These are phyloP conservation scores for Candida parachauliodes DNA, from an alignment of 805 yeast species.

Conservation along the genomic window DNA sequence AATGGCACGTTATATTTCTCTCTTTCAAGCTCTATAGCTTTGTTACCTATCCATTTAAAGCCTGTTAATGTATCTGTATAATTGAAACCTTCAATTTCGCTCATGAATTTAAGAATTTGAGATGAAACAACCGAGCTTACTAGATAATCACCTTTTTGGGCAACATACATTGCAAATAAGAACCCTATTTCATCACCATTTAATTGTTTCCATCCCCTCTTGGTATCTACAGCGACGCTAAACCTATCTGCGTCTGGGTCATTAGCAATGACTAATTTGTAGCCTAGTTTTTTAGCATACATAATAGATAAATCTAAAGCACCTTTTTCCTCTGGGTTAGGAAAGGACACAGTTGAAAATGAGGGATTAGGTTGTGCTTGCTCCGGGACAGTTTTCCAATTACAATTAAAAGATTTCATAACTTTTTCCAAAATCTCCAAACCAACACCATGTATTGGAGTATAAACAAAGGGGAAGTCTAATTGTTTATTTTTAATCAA, in stretches of 20 bases:
- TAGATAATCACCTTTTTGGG: conserved; percentile 49
- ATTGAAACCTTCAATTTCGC: conserved; percentile 54
- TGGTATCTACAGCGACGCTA: conserved; percentile 63
- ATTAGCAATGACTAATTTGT: conserved; percentile 70
- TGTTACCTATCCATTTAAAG: conserved; percentile 95
- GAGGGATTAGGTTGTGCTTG: conserved; percentile 80
- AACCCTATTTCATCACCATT: conserved; percentile 91
- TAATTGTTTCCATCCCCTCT: conserved; percentile 65
- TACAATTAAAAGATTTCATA: conserved; percentile 31
- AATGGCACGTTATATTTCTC: conserved; percentile 74
- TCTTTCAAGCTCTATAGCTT: conserved; percentile 66
- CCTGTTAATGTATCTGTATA: conserved; percentile 88
- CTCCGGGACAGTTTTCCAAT: conserved; percentile 41
- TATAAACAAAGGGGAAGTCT: conserved; percentile 62
- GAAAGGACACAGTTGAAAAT: conserved; percentile 82
- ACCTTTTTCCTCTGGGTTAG: conserved; percentile 95
- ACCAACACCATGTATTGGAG: conserved; percentile 97
- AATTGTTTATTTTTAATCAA: conserved; percentile 28
- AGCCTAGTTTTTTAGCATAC: conserved; percentile 50
- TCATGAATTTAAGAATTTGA: conserved; percentile 70
- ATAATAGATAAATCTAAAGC: conserved; percentile 72
- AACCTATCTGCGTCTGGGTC: conserved; percentile 98
- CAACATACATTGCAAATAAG: conserved; percentile 67
- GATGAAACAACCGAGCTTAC: conserved; percentile 92
- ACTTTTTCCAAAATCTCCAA: conserved; percentile 50